A percentile compares a stretch with the other conserved stretches of the same genome.
These are phyloP conservation scores for Sarocladium oryzae DNA, from an alignment of 2,329 filamentous ascomycete genomes.

Conservation along the genomic window DNA sequence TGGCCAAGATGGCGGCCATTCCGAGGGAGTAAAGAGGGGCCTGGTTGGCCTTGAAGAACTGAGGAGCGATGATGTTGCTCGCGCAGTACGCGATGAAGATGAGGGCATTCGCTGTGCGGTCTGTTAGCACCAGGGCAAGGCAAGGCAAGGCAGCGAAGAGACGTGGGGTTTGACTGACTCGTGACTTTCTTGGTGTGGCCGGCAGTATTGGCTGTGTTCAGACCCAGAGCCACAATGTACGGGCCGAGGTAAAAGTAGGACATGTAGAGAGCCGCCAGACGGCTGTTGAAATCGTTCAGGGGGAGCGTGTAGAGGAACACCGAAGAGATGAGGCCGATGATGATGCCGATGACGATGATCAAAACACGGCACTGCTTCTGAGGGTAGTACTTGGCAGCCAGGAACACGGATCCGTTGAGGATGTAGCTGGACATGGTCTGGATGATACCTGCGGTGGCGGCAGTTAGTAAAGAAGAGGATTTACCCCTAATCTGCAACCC, in stretches of 20 bases:
- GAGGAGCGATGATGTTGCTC: slow-evolving; percentile 33
- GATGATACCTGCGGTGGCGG: slow-evolving; percentile 18
- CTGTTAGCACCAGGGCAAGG: neutral
- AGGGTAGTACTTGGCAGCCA: slow-evolving; percentile 7
- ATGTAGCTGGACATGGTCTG: slow-evolving; percentile 11
- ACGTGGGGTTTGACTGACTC: neutral
- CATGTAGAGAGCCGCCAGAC: slow-evolving; percentile 27
- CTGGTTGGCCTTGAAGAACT: slow-evolving; percentile 30
- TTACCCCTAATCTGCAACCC: too few species aligned
- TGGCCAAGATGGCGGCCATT: slow-evolving; percentile 18
- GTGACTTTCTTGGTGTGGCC: slow-evolving; percentile 31
- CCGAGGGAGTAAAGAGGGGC: slow-evolving; percentile 27
- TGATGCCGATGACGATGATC: slow-evolving; percentile 3
- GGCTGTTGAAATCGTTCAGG: slow-evolving; percentile 17
- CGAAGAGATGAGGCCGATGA: slow-evolving; percentile 5
- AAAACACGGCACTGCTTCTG: slow-evolving; percentile 4
- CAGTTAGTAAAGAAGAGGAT: neutral
- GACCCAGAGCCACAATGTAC: slow-evolving; percentile 16
- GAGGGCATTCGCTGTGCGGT: slow-evolving; percentile 33
- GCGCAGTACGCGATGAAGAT: slow-evolving; percentile 37
- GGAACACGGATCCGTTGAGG: slow-evolving; percentile 20
- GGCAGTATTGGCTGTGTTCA: slow-evolving; percentile 21
- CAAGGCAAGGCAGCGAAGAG: neutral
- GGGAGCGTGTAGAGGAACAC: slow-evolving; percentile 16
- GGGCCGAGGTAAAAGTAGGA: slow-evolving; percentile 20